These are phyloP conservation scores for Sarocladium kiliense DNA, from an alignment of 2,329 filamentous ascomycete genomes.

Conservation along the genomic window DNA sequence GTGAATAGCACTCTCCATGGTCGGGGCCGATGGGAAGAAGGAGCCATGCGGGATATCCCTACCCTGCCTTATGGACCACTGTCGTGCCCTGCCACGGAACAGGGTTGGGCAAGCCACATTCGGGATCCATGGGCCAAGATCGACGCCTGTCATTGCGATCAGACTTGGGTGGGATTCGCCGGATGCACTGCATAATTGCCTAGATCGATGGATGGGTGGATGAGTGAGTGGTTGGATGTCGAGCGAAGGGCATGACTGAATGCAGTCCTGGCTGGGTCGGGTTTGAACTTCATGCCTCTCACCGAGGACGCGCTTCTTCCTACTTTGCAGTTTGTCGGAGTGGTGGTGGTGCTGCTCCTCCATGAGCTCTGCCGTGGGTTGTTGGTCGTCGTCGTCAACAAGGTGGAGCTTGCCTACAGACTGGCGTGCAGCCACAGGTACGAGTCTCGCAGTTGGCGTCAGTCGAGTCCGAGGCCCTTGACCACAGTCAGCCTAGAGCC, in stretches of 20 bases:
- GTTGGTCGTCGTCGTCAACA: background rate
- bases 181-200: background rate
- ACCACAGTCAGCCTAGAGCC: background rate
- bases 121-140: background rate
- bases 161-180: background rate
- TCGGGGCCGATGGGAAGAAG: no score
- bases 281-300: no score
- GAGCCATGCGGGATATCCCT: background rate
- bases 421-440: conserved; percentile 4
- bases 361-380: no score
- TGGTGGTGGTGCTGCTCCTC: no score
- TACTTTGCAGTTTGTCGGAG: no score
- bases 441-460: background rate
- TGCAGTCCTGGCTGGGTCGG: no score
- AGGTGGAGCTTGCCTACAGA: background rate
- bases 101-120: background rate
- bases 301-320: no score
- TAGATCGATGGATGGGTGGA: no score
- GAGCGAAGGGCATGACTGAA: no score
- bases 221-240: no score
- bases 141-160: background rate
- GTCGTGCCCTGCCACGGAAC: background rate
- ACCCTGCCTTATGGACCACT: background rate
- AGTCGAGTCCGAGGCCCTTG: background rate
- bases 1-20: no score